phyloP scores from a whole-genome alignment of 116 monocot genomes.

The Cymodocea nodosa region DNA sequence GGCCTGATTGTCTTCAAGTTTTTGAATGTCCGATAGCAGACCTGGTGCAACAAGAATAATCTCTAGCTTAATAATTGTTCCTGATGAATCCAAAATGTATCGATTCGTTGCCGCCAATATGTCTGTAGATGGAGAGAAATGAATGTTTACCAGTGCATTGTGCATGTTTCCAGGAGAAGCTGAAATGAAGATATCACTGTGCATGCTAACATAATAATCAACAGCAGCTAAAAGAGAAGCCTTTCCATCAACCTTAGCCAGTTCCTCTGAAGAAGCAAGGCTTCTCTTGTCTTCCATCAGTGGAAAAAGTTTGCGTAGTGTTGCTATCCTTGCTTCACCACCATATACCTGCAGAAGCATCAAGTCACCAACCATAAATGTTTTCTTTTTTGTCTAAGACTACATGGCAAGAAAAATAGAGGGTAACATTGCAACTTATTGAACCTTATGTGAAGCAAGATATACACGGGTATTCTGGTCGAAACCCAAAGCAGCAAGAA shows the following conservation, averaged over 20 bases:
- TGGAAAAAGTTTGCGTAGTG: conserved; percentile 69
- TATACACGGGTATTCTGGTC: conserved; percentile 70
- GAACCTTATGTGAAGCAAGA: conserved; percentile 86
- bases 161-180: conserved; percentile 93
- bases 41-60: conserved; percentile 16
- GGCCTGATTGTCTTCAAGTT: conserved; percentile 80
- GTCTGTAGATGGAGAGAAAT: background rate
- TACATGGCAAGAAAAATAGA: background rate
- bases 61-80: background rate
- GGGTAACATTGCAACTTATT: background rate
- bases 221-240: conserved; percentile 76
- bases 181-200: conserved; percentile 64
- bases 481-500: conserved; percentile 73
- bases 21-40: conserved; percentile 53
- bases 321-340: conserved; percentile 52
- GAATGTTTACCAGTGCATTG: conserved; percentile 57
- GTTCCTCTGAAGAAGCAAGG: conserved; percentile 52
- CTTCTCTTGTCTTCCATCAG: conserved; percentile 87
- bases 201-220: conserved; percentile 74
- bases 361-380: background rate
- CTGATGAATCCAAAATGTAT: background rate
- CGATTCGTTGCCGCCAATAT: no score
- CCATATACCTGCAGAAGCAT: conserved; percentile 13
- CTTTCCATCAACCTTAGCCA: conserved; percentile 65
- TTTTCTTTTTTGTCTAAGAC: background rate